Evolutionary conservation across 108 stramenopile species (phyloP), one percentile per base, ranked within the genome.

Genomic region (Ochromonas danica): DNA sequence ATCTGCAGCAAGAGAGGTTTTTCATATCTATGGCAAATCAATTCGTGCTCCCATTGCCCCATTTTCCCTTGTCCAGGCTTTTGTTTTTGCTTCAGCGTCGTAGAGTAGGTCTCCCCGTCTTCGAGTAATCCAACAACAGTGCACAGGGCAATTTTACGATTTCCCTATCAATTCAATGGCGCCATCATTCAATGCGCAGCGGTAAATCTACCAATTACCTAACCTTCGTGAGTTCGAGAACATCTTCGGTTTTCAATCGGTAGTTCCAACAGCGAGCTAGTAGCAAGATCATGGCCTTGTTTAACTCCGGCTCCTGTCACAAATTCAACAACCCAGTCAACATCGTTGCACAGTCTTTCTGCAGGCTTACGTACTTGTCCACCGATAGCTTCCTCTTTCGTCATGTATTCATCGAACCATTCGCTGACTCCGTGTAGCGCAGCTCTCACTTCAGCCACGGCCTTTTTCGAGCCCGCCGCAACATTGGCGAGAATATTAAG

Each of bases 41-140:
- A 70, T 75, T 87, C 82, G 45, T 88, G 88, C 77, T 88, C 88
- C 88, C 88, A 88, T 62, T 88, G 88, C 22, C 81, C 88, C 61
- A 83, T 74, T 35, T 60, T 1, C 0, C 88, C 88, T 17, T 35
- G 17, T 51, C 81, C 51, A 10, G 88, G 88, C 88, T 81, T 86
- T 43, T 81, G 82, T 22, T 82, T 61, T 43, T 87, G 88, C 36
- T 65, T 45, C 39, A 88, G 79, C 77, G 85, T 86, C 38, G 88
- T 88, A 1, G 85, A 71, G 85, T 88, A 88, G 30, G 88, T 88
- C 74, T 81, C 85, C 0, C 88, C 88, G 42, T 88, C 88, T 71
- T 85, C 84, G 17, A 85, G 72, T n/a, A 85, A 71, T 10, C 84
- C 83, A 2, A 85, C 84, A 25, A 25, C 27, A 43, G 70, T 75